Evolutionary conservation across 1,139 yeast species (phyloP).

Genomic region (Groenewaldozyma auringiensis): DNA sequence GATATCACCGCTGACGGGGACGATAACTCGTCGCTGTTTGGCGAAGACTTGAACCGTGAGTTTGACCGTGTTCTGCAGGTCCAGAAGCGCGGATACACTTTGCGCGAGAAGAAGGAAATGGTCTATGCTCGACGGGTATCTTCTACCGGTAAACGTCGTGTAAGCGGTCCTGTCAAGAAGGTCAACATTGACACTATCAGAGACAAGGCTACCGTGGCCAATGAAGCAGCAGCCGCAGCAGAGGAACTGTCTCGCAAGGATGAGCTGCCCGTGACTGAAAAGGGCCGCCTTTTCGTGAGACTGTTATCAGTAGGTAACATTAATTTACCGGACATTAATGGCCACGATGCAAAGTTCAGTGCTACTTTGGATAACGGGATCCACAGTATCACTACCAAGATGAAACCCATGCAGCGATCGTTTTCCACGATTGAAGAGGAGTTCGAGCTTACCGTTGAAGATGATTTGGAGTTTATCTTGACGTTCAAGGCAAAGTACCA

Average conservation of each 20-base stretch:
- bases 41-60: conserved; percentile 35
- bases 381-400: conserved; percentile 74
- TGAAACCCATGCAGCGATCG: conserved; percentile 38
- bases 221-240: conserved; percentile 4
- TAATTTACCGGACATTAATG: conserved; percentile 46
- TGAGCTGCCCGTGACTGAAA: conserved; percentile 37
- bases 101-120: conserved; percentile 28
- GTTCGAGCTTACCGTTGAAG: conserved; percentile 70
- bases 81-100: conserved; percentile 30
- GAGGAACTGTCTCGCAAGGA: conserved; percentile 1
- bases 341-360: conserved; percentile 56
- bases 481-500: conserved; percentile 59
- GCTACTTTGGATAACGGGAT: conserved; percentile 82
- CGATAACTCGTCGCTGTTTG: conserved; percentile 32
- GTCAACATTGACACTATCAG: conserved; percentile 6
- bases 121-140: conserved; percentile 27
- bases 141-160: conserved; percentile 12
- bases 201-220: conserved; percentile 10
- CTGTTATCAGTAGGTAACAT: conserved; percentile 54
- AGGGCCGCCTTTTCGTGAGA: conserved; percentile 67
- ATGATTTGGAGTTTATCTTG: conserved; percentile 57
- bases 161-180: conserved; percentile 23
- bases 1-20: conserved; percentile 28
- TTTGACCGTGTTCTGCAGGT: conserved; percentile 32
- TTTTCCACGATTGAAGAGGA: conserved; percentile 60